Evolutionary conservation across 1,284 basidiomycete genomes (phyloP), one percentile per base, ranked within the genome.

Genomic region (Pseudozyma sp.): DNA sequence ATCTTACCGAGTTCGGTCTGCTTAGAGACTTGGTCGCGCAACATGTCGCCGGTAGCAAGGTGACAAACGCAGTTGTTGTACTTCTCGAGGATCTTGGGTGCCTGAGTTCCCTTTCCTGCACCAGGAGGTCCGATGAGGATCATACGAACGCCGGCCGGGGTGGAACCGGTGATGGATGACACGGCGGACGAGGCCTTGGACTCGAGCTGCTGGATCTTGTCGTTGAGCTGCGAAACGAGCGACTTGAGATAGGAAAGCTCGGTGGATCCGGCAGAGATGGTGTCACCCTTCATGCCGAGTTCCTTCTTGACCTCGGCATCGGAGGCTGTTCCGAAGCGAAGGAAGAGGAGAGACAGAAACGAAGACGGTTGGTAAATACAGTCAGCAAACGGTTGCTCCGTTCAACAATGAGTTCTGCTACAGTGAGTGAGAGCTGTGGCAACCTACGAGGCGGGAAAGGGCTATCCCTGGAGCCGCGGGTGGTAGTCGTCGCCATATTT

Each of bases 41-140:
- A 88, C 94, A 99, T 97, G 87, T 99, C 96, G 40, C 96, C 96
- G 33, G 96, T 99, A 34, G 96, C 95, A 77, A 99, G 88, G 87
- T 99, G 96, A 88, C 96, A 99, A 55, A 99, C 90, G 85, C 93
- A 94, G 79, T 82, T 80, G 67, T 81, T 71, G 88, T 92, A 99
- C 84, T 93, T 90, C 74, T 94, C 91, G 54, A 92, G 90, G 86
- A 99, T 96, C 85, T 89, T 90, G 29, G 97, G 96, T 1, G 94
- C 96, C 86, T 99, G 96, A 1, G 96, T 99, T 49, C 96, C 96
- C 89, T 99, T 99, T 93, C 95, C 95, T 80, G 96, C 94, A 81
- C 96, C 96, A 50, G 96, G 96, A 75, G 96, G 96, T 66, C 96
- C 96, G 81, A 99, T 88, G 76, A 99, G 89, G 81, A 99, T 94